Conservation (phyloP, 2,329 filamentous ascomycete species). For the Penicillium sp. region DNA sequence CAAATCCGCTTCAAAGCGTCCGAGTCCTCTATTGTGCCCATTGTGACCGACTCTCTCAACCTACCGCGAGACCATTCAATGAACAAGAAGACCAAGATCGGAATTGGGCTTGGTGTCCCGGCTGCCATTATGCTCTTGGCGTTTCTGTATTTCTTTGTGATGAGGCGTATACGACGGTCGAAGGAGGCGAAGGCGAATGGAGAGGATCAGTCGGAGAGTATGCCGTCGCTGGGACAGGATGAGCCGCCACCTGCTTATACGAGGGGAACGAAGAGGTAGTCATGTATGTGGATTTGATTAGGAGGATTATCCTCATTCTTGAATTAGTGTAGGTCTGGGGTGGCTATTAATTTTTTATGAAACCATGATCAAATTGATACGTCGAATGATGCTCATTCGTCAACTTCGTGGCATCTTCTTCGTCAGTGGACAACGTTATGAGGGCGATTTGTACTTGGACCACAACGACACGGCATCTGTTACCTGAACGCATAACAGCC, state of each 20-base stretch:
- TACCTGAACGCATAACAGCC: too few relatives aligned
- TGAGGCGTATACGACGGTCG: not conserved
- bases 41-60: constrained; percentile 12
- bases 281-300: not conserved
- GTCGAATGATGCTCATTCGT: too few relatives aligned
- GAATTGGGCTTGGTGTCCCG: constrained; percentile 4
- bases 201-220: not conserved
- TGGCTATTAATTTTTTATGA: too few relatives aligned
- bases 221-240: not conserved
- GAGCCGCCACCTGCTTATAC: constrained; percentile 8
- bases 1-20: constrained; percentile 25
- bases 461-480: too few relatives aligned
- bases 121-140: not conserved
- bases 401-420: too few relatives aligned
- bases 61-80: not conserved
- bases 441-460: too few relatives aligned
- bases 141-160: not conserved
- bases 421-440: too few relatives aligned
- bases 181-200: not conserved
- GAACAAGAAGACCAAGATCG: constrained; percentile 2
- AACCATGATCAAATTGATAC: too few relatives aligned
- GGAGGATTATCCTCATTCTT: too few relatives aligned
- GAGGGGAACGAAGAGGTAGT: constrained; percentile 2
- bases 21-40: constrained; percentile 21
- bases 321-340: too few relatives aligned